Percentiles rank a stretch among this genome's conserved stretches.
Conservation (phyloP, 345 rosid genomes). For the Carallia brachiata region DNA sequence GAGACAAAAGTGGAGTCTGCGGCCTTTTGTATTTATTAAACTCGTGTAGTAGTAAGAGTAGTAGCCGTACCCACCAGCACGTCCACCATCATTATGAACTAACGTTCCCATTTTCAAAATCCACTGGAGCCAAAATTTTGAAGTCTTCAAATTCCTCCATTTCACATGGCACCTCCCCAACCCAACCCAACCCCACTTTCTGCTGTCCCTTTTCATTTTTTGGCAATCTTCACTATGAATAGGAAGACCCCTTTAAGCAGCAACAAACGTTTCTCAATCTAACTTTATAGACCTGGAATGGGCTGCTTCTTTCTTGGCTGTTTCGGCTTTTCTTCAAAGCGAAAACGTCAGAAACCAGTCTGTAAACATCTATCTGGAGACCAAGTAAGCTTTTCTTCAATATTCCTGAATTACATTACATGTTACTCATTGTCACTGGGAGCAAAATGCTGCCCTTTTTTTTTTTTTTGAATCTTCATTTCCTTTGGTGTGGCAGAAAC, state of each 20-base stretch:
- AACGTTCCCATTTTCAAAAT: conserved; percentile 75
- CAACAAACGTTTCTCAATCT: not conserved
- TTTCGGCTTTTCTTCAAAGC: conserved; percentile 28
- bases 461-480: not conserved
- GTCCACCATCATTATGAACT: conserved; percentile 38
- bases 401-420: no score
- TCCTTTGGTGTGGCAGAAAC: conserved; percentile 11
- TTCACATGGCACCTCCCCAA: not conserved
- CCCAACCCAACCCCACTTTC: not conserved
- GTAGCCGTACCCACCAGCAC: conserved; percentile 29
- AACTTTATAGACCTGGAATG: conserved; percentile 6
- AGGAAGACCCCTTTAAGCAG: not conserved
- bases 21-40: no score
- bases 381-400: conserved; percentile 15
- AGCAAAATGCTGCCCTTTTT: not conserved
- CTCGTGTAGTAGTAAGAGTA: not conserved
- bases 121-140: conserved; percentile 44
- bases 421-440: not conserved
- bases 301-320: conserved; percentile 36
- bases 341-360: conserved; percentile 22
- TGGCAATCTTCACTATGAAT: conserved; percentile 6
- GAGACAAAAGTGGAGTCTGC: no score
- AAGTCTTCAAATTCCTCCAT: no score
- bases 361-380: conserved; percentile 14
- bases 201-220: conserved; percentile 8